phyloP scores from a whole-genome alignment of 225 moss, liverwort and hornwort genomes.

The Climacium dendroides region DNA sequence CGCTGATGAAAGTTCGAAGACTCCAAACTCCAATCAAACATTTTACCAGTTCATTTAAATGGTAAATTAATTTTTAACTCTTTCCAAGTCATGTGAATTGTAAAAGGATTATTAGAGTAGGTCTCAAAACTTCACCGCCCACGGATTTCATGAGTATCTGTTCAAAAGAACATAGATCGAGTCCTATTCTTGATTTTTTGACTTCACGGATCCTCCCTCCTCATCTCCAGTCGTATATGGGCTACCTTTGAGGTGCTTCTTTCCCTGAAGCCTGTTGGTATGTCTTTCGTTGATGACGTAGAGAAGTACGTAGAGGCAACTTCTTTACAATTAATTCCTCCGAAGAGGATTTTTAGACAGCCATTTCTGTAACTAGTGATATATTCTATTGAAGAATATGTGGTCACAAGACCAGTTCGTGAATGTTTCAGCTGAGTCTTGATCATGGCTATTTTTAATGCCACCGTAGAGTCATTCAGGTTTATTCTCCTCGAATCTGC shows the following conservation, averaged over 20 bases:
- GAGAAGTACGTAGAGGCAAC: neutral
- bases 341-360: neutral
- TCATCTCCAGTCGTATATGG: neutral
- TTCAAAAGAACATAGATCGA: slow-evolving; percentile 8
- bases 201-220: neutral
- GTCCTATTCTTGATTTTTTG: neutral
- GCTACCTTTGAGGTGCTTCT: slow-evolving; percentile 38
- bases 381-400: neutral
- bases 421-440: neutral
- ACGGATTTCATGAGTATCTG: neutral
- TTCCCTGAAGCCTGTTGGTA: slow-evolving; percentile 35
- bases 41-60: slow-evolving; percentile 46
- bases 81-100: slow-evolving; percentile 2
- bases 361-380: slow-evolving; percentile 3
- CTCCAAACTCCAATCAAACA: slow-evolving; percentile 39
- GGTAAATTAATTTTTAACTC: slow-evolving; percentile 19
- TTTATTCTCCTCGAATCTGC: neutral
- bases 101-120: slow-evolving; percentile 1
- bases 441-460: neutral
- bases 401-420: slow-evolving; percentile 15
- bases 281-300: slow-evolving; percentile 5
- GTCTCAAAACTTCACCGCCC: neutral
- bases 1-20: slow-evolving; percentile 45
- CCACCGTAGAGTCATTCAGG: neutral
- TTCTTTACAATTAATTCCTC: neutral